Conservation (phyloP, 2,329 filamentous ascomycete genomes). For the Clarireedia sp. region DNA sequence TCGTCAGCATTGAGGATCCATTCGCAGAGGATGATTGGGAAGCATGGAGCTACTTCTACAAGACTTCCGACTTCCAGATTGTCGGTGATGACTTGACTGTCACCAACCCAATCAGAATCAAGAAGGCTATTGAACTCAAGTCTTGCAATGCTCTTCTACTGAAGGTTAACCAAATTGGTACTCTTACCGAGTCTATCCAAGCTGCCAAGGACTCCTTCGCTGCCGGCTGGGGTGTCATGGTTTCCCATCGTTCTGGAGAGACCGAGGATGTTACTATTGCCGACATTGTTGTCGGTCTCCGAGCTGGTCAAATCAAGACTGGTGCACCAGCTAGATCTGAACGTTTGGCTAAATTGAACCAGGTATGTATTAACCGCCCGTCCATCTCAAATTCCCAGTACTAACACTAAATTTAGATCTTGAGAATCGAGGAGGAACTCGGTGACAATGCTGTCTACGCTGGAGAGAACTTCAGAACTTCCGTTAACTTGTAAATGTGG, state of each 20-base stretch:
- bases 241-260: constrained; percentile 98
- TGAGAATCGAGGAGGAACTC: constrained; percentile 99
- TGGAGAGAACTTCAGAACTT: constrained; percentile 82
- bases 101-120: constrained; percentile 98
- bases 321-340: constrained; percentile 93
- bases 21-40: constrained; percentile 99
- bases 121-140: constrained; percentile 99
- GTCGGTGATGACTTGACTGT: constrained; percentile 98
- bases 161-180: constrained; percentile 99
- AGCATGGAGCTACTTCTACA: constrained; percentile 99
- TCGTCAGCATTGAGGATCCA: constrained; percentile 97
- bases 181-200: constrained; percentile 97
- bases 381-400: background rate
- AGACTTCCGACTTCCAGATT: constrained; percentile 97
- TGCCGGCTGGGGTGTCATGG: constrained; percentile 97
- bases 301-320: constrained; percentile 97
- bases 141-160: constrained; percentile 95
- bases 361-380: constrained; percentile 32
- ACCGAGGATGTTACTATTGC: constrained; percentile 99
- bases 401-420: constrained; percentile 45
- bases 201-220: constrained; percentile 97
- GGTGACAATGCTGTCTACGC: constrained; percentile 87
- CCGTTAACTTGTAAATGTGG: constrained; percentile 70
- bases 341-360: constrained; percentile 99
- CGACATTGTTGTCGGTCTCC: constrained; percentile 94